Conservation (phyloP, 2,329 filamentous ascomycete genomes). For the Alternaria ventricosa region DNA sequence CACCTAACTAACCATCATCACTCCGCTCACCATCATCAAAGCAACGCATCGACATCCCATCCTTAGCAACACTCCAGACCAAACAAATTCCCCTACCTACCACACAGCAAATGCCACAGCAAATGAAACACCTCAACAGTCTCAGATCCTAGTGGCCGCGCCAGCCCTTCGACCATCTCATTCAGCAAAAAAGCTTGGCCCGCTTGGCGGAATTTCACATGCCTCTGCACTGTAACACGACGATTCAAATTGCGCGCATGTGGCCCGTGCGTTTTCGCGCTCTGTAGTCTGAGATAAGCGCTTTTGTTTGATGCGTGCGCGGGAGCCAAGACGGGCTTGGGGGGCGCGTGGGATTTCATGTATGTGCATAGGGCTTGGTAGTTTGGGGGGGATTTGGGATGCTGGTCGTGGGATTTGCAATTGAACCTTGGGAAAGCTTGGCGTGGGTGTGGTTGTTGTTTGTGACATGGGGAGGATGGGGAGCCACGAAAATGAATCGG, state of each 20-base stretch:
- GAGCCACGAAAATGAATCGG: neutral
- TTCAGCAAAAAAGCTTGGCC: neutral
- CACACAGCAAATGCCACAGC: neutral
- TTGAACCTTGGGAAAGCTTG: neutral
- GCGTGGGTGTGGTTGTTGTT: neutral
- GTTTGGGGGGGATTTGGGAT: neutral
- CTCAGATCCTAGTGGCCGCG: conserved; percentile 1
- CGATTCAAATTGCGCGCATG: neutral
- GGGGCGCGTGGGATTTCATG: neutral
- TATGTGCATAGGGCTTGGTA: neutral
- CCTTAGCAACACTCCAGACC: neutral
- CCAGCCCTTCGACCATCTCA: neutral
- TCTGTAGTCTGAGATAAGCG: neutral
- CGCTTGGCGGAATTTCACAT: neutral
- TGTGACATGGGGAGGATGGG: neutral
- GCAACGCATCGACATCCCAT: neutral
- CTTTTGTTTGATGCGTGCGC: neutral
- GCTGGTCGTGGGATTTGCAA: neutral
- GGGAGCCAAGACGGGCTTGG: neutral
- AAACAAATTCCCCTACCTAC: neutral
- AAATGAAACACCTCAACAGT: conserved; percentile 13
- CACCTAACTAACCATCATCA: neutral
- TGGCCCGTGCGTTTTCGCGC: neutral
- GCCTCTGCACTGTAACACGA: neutral
- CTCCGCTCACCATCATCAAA: neutral